Evolutionary conservation across 208 protist genomes (phyloP), one percentile per base, ranked within the genome.

Genomic region (Tritrichomonas foetus): DNA sequence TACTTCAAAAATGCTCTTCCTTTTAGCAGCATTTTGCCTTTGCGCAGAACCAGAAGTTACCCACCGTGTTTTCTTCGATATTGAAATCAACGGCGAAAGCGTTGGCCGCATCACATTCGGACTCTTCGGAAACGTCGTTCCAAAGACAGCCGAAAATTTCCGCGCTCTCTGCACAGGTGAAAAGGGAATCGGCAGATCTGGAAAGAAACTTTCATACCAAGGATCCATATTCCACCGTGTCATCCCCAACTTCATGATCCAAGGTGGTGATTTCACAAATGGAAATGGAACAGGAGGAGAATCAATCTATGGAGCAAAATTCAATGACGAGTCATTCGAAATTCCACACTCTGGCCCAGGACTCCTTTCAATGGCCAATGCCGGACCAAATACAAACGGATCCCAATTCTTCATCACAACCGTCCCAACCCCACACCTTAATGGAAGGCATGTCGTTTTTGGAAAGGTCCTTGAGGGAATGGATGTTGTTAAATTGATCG

Each of bases 381-480:
- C 94, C 27, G 97, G 97, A 9, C 94, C 96, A 0, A 94, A 97
- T 50, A 97, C 96, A n/a, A 97, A 97, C 78, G 93, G 94, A 16
- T 96, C 94, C 0, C 97, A 97, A 89, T 97, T 97, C 92, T 98
- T 97, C 89, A 96, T 98, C 25, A 97, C 96, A 16, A 96, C 96
- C 80, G 94, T 94, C 44, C 44, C 94, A 14, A 94, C 93, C 8
- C 47, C 78, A 14, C 96, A 97, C 92, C 94, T 50, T 22, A 97
- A 98, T 94, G 97, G 97, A n/a, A 96, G 96, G 93, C 97, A 98
- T 94, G 94, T 96, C 36, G 97, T 98, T 36, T 98, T 98, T 97
- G 95, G 97, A 74, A 92, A 95, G 41, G 96, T 98, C 33, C 33
- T 97, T 36, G 94, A 96, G 33, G 96, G 96, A 69, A 89, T 95